Conservation (phyloP, 768 basidiomycete genomes). For the Lactarius pseudohatsudake region DNA sequence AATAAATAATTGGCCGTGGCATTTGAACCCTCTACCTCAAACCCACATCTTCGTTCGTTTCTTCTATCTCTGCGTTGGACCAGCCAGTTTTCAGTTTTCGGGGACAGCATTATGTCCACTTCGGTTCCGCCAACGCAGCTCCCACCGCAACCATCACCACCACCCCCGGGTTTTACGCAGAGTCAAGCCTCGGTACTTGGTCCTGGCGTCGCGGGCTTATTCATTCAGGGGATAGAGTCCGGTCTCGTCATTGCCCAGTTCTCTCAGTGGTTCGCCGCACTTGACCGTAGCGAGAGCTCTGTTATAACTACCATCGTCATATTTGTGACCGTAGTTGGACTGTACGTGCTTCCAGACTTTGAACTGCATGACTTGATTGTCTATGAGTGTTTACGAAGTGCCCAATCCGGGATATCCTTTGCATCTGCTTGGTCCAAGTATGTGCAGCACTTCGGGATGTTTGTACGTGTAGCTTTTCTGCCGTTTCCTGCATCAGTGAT, state of each 20-base stretch:
- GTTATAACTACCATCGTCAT: neutral
- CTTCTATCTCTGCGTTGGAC: too few species aligned
- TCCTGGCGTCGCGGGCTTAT: slow-evolving; percentile 9
- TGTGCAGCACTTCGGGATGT: neutral
- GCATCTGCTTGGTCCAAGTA: slow-evolving; percentile 6
- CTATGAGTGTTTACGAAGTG: neutral
- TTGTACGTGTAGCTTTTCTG: neutral
- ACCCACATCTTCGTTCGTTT: neutral
- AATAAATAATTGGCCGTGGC: neutral
- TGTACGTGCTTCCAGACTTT: slow-evolving; percentile 2
- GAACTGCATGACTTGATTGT: neutral
- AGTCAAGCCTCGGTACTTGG: slow-evolving; percentile 5
- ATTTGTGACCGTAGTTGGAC: slow-evolving; percentile 15
- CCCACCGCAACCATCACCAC: neutral
- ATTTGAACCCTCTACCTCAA: neutral
- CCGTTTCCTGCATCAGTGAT: too few species aligned
- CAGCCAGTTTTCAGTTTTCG: too few species aligned
- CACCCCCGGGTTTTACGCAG: neutral
- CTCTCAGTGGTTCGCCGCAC: slow-evolving; percentile 13
- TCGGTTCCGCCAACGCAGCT: neutral
- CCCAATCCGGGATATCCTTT: slow-evolving; percentile 13
- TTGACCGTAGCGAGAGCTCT: slow-evolving; percentile 1
- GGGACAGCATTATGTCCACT: slow-evolving; percentile 11
- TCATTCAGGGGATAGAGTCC: slow-evolving; percentile 7
- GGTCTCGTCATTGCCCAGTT: slow-evolving; percentile 19